These are phyloP conservation scores for Tolypocladium sp. DNA, from an alignment of 2,329 filamentous ascomycete genomes.

Conservation along the genomic window DNA sequence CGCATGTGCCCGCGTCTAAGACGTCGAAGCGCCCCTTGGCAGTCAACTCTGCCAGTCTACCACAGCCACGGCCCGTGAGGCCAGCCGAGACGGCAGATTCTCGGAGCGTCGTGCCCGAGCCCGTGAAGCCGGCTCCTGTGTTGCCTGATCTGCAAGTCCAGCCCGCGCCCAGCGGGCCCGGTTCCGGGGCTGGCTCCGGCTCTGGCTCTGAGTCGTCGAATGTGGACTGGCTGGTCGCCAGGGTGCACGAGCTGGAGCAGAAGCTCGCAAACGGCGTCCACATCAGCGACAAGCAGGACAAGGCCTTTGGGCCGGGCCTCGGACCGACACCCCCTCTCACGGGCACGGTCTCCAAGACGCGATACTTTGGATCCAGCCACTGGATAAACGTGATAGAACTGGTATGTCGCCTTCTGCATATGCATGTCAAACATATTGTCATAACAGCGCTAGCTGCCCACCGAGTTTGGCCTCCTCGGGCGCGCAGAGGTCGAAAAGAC, in stretches of 20 bases:
- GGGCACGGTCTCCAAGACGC: conserved; percentile 31
- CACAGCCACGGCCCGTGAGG: background rate
- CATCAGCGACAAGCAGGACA: conserved; percentile 11
- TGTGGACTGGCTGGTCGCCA: conserved; percentile 24
- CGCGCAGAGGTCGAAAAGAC: conserved; percentile 15
- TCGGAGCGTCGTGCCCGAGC: background rate
- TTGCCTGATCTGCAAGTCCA: background rate
- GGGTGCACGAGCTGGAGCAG: conserved; percentile 34
- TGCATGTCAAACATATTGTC: background rate
- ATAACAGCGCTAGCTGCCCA: conserved; percentile 15
- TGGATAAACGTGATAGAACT: conserved; percentile 36
- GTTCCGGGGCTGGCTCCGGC: conserved; percentile 2
- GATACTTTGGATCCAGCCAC: conserved; percentile 39
- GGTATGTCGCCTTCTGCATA: conserved; percentile 18
- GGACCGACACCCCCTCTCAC: conserved; percentile 12
- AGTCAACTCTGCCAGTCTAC: background rate
- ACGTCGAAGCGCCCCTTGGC: background rate
- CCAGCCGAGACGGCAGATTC: background rate
- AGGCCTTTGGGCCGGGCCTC: background rate
- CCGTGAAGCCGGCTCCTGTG: background rate
- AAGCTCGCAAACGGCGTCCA: conserved; percentile 22
- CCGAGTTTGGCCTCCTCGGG: conserved; percentile 15
- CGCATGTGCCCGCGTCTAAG: conserved; percentile 20
- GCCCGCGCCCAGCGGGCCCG: background rate
- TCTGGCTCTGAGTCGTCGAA: conserved; percentile 15